These are phyloP conservation scores for Thalassiosira ordinaria DNA, from an alignment of 352 stramenopile genomes.

Conservation along the genomic window DNA sequence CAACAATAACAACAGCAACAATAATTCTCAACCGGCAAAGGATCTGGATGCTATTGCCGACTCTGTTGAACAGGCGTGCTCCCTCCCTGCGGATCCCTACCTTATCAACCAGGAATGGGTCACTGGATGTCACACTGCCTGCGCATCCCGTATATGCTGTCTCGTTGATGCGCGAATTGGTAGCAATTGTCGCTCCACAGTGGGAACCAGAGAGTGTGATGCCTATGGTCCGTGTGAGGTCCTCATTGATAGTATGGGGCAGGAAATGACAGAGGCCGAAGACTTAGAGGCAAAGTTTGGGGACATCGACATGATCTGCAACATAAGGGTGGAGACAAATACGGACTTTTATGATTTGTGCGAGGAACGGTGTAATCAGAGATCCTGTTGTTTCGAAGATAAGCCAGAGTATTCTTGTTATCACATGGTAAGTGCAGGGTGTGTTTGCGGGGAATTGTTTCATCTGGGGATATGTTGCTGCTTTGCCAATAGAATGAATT, in stretches of 20 bases:
- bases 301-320: conserved; percentile 26
- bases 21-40: too few species aligned
- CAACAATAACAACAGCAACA: too few species aligned
- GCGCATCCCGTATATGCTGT: conserved; percentile 26
- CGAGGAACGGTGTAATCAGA: conserved; percentile 12
- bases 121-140: conserved; percentile 19
- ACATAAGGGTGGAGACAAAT: background rate
- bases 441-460: too few species aligned
- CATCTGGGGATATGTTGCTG: too few species aligned
- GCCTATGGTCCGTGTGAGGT: conserved; percentile 20
- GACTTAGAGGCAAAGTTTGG: conserved; percentile 19
- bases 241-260: conserved; percentile 19
- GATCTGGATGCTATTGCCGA: conserved; percentile 3
- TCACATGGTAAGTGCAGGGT: conserved; percentile 35
- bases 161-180: conserved; percentile 19
- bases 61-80: conserved; percentile 10
- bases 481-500: too few species aligned
- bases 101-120: conserved; percentile 15
- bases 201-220: conserved; percentile 29
- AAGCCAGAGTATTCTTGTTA: conserved; percentile 33
- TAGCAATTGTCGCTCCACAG: conserved; percentile 20
- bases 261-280: background rate
- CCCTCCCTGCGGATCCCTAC: conserved; percentile 4
- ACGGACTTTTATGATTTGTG: conserved; percentile 4
- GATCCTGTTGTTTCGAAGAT: conserved; percentile 40